phyloP scores from a whole-genome alignment of 768 basidiomycete genomes.

The Kwoniella sp. region DNA sequence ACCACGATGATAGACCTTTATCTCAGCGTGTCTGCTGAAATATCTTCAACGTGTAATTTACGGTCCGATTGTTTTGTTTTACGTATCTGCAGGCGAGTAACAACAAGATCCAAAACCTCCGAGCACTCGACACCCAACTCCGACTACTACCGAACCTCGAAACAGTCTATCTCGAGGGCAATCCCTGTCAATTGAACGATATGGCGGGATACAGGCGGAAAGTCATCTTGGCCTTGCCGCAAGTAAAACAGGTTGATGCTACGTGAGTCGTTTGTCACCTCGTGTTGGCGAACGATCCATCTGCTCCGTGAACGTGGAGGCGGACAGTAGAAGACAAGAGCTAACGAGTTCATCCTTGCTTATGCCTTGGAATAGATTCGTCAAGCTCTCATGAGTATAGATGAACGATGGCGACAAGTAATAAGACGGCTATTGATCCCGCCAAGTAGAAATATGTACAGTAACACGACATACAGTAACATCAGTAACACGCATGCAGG shows the following conservation, averaged over 20 bases:
- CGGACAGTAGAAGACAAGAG: not conserved
- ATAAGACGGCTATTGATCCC: too few species aligned
- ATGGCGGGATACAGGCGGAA: constrained; percentile 81
- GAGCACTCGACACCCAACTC: constrained; percentile 69
- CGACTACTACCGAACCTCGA: constrained; percentile 65
- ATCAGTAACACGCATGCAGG: too few species aligned
- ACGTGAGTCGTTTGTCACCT: constrained; percentile 65
- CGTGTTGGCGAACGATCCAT: too few species aligned
- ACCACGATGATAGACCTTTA: too few species aligned
- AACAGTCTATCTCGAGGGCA: constrained; percentile 92
- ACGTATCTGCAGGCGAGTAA: constrained; percentile 94
- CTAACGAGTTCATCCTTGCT: not conserved
- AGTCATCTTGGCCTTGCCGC: constrained; percentile 81
- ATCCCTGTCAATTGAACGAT: constrained; percentile 83
- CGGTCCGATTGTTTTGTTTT: too few species aligned
- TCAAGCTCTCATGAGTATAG: constrained; percentile 21
- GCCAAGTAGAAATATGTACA: too few species aligned
- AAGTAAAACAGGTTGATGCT: constrained; percentile 91
- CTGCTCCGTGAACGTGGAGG: not conserved
- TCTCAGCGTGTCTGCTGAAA: too few species aligned
- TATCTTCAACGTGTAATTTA: not conserved
- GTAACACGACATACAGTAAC: too few species aligned
- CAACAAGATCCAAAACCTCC: constrained; percentile 76
- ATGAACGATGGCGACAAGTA: not conserved
- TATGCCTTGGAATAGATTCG: constrained; percentile 8